Conservation (phyloP, 768 basidiomycete species). For the Cantharellus anzutake region DNA sequence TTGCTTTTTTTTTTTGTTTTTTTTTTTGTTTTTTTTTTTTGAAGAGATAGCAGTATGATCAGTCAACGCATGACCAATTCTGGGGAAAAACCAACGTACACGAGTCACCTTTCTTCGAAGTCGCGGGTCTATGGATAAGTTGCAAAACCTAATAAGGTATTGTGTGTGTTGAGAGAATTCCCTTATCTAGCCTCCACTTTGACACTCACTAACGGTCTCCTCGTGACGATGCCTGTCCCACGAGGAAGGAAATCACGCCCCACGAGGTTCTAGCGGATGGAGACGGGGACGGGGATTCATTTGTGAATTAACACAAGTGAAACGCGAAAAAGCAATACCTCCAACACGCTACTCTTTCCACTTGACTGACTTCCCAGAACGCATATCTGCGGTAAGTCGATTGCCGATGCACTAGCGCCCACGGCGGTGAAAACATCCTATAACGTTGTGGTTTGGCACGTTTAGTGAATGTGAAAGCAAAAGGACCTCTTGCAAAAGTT, state of each 20-base stretch:
- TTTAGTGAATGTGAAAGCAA: neutral
- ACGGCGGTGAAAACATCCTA: constrained; percentile 72
- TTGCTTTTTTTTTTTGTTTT: constrained; percentile 10
- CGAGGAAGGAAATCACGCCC: constrained; percentile 97
- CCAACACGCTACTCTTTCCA: constrained; percentile 83
- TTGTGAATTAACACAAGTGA: neutral
- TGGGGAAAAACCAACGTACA: neutral
- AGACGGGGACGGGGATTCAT: neutral
- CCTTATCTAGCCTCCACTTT: neutral
- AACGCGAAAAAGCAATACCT: constrained; percentile 28
- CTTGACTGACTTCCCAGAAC: constrained; percentile 65
- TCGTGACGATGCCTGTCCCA: constrained; percentile 96
- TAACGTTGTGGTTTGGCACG: neutral
- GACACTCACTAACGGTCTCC: constrained; percentile 62
- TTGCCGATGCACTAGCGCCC: constrained; percentile 53
- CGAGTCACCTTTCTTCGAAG: neutral
- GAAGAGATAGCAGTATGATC: too few species aligned
- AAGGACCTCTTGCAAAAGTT: neutral
- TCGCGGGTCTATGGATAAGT: neutral
- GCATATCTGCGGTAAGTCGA: constrained; percentile 86
- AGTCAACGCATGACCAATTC: too few species aligned
- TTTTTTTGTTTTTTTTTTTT: too few species aligned
- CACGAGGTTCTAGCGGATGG: constrained; percentile 63
- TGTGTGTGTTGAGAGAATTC: neutral
- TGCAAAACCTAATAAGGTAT: neutral